phyloP scores from a whole-genome alignment of 768 basidiomycete genomes.

The Amanita molliuscula region DNA sequence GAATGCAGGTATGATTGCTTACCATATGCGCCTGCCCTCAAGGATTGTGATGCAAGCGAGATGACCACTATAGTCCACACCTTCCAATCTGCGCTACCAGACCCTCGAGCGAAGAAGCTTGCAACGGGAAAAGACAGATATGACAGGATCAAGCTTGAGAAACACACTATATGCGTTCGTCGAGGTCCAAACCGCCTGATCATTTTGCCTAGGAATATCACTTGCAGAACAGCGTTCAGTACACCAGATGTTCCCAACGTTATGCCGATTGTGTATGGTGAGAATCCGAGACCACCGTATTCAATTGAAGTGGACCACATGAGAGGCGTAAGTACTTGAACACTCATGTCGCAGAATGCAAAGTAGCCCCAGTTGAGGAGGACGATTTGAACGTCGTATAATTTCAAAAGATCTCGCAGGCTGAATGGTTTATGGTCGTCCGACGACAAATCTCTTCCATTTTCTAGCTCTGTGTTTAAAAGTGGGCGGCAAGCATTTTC shows the following conservation, averaged over 20 bases:
- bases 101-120: constrained; percentile 4
- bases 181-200: constrained; percentile 32
- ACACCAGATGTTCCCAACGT: constrained; percentile 41
- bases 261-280: constrained; percentile 40
- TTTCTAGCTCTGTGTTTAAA: not conserved
- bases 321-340: constrained; percentile 12
- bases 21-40: not conserved
- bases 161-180: constrained; percentile 31
- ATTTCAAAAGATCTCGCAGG: not conserved
- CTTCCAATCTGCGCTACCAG: not conserved
- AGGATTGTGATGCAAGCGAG: not conserved
- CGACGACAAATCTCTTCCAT: not conserved
- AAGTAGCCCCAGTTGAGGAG: not conserved
- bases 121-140: constrained; percentile 10
- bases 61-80: not conserved
- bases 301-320: constrained; percentile 38
- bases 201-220: constrained; percentile 33
- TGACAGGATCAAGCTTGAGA: constrained; percentile 9
- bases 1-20: not conserved
- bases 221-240: constrained; percentile 41
- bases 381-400: not conserved
- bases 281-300: constrained; percentile 46
- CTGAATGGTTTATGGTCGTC: not conserved
- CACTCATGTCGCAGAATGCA: not conserved
- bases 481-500: not conserved